phyloP scores from a whole-genome alignment of 2,329 filamentous ascomycete species.

The Zymoseptoria passerinii region DNA sequence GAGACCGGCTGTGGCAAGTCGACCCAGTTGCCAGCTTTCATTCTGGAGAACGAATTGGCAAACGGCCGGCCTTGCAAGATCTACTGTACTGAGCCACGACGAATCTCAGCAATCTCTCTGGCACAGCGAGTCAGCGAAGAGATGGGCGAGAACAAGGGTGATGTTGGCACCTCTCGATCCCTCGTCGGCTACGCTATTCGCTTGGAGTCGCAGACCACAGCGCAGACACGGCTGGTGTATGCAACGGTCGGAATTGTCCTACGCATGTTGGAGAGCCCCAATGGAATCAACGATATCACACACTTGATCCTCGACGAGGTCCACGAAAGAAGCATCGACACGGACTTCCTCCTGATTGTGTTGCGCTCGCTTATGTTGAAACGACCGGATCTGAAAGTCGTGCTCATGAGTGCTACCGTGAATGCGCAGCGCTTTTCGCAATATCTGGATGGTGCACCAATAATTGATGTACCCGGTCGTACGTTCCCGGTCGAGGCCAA shows the following conservation, averaged over 20 bases:
- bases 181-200: conserved; percentile 92
- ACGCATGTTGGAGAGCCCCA: conserved; percentile 86
- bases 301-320: conserved; percentile 97
- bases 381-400: conserved; percentile 77
- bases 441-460: conserved; percentile 76
- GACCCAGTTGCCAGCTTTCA: conserved; percentile 90
- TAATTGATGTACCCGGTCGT: conserved; percentile 82
- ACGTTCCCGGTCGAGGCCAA: conserved; percentile 86
- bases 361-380: conserved; percentile 70
- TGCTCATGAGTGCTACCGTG: conserved; percentile 96
- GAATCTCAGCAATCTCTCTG: conserved; percentile 92
- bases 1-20: conserved; percentile 97
- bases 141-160: conserved; percentile 72
- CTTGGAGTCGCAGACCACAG: conserved; percentile 76
- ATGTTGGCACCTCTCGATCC: conserved; percentile 73
- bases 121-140: conserved; percentile 91
- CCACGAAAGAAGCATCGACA: conserved; percentile 92
- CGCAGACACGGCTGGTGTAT: conserved; percentile 77
- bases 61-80: conserved; percentile 79
- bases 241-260: conserved; percentile 90
- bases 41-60: conserved; percentile 79
- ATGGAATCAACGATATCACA: conserved; percentile 79
- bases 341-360: conserved; percentile 89
- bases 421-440: conserved; percentile 85
- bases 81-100: conserved; percentile 88